Percentiles rank a stretch among this genome's conserved stretches.
Conservation (phyloP, 805 yeast species). For the Danielia reshetovae region DNA sequence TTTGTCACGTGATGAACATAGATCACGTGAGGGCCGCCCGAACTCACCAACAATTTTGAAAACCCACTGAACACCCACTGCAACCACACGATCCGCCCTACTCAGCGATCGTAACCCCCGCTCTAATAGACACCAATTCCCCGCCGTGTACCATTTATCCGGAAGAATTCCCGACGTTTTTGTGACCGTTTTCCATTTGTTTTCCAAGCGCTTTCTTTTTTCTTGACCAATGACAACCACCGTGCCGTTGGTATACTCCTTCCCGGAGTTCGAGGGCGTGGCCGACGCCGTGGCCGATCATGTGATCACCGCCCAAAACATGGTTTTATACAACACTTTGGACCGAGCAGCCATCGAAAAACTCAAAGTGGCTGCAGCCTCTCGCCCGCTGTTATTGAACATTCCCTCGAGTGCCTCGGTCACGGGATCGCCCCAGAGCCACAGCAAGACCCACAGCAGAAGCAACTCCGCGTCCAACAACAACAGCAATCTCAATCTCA, state of each 20-base stretch:
- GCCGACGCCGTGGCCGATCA: constrained; percentile 98
- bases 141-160: too few relatives aligned
- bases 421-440: constrained; percentile 5
- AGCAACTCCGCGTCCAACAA: constrained; percentile 12
- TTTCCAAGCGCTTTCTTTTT: too few relatives aligned
- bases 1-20: too few relatives aligned
- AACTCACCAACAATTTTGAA: too few relatives aligned
- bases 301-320: constrained; percentile 82
- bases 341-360: constrained; percentile 30
- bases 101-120: too few relatives aligned
- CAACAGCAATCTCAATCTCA: constrained; percentile 10
- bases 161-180: too few relatives aligned
- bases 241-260: constrained; percentile 89
- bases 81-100: too few relatives aligned
- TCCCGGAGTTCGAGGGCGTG: constrained; percentile 83
- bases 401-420: constrained; percentile 7
- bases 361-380: constrained; percentile 25
- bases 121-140: too few relatives aligned
- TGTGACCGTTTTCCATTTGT: too few relatives aligned
- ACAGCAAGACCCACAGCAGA: constrained; percentile 10
- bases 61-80: too few relatives aligned
- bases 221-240: constrained; percentile 77
- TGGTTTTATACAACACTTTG: constrained; percentile 48
- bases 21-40: too few relatives aligned
- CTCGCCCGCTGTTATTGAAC: constrained; percentile 12